Evolutionary conservation across 1,284 basidiomycete species (phyloP).

Genomic region (Rhizopogon parksii): DNA sequence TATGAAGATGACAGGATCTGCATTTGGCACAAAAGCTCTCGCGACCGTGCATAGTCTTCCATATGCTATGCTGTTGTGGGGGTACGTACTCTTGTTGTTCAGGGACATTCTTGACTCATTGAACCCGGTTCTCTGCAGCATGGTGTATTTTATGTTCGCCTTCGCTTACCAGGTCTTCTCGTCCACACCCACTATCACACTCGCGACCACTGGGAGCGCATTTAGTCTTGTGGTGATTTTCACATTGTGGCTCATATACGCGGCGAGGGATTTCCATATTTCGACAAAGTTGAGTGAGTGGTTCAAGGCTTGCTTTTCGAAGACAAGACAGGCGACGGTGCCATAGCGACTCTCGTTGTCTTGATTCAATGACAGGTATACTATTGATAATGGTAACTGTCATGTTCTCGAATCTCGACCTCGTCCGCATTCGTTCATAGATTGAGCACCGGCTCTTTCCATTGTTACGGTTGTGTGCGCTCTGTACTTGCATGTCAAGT

Average conservation of each 20-base stretch:
- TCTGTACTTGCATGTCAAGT: too few relatives aligned
- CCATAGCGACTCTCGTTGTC: not conserved
- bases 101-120: not conserved
- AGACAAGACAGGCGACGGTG: not conserved
- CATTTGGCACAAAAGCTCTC: constrained; percentile 17
- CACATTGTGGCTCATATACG: constrained; percentile 2
- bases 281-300: not conserved
- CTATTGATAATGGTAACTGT: too few relatives aligned
- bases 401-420: too few relatives aligned
- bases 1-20: constrained; percentile 3
- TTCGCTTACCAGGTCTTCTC: constrained; percentile 5
- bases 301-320: not conserved
- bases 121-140: not conserved
- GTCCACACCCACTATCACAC: not conserved
- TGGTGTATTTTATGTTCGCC: constrained; percentile 7
- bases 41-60: constrained; percentile 25
- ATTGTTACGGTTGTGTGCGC: too few relatives aligned
- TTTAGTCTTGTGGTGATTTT: not conserved
- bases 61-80: constrained; percentile 26
- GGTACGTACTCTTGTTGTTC: not conserved
- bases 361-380: too few relatives aligned
- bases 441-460: too few relatives aligned
- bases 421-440: too few relatives aligned
- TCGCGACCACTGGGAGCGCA: not conserved
- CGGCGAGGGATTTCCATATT: constrained; percentile 1